A percentile compares a stretch with the other conserved stretches of the same genome.
Evolutionary conservation across 23 red algal genomes (phyloP).

Genomic region (Gracilaria gracilis): DNA sequence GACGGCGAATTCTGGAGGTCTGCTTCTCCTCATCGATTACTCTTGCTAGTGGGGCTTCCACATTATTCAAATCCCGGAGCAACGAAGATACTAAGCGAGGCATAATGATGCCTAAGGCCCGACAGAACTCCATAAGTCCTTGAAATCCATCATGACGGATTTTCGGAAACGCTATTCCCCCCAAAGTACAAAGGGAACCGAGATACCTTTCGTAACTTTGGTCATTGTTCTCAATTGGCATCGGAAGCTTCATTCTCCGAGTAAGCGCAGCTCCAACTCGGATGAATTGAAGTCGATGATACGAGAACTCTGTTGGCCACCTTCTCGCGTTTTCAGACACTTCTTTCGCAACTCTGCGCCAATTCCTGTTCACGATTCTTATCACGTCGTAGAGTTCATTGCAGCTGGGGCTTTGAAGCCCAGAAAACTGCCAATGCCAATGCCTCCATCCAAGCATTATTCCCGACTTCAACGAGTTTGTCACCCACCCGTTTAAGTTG

Average conservation of each 20-base stretch:
- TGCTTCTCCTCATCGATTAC: not conserved
- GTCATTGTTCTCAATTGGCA: not conserved
- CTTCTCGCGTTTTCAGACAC: not conserved
- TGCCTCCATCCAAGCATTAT: slow-evolving; percentile 20
- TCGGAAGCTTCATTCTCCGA: slow-evolving; percentile 19
- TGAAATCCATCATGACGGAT: slow-evolving; percentile 19
- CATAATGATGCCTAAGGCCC: not conserved
- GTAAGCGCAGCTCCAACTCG: not conserved
- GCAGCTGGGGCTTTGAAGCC: not conserved
- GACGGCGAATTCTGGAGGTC: not conserved
- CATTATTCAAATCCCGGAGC: slow-evolving; percentile 1
- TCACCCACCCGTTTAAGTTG: not conserved
- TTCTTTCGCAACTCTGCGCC: not conserved
- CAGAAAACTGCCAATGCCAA: not conserved
- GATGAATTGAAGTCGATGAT: slow-evolving; percentile 4
- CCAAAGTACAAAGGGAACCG: not conserved
- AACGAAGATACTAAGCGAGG: not conserved
- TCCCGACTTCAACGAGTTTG: not conserved
- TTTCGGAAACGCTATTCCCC: slow-evolving; percentile 1
- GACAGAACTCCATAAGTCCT: slow-evolving; percentile 7
- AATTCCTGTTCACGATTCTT: not conserved
- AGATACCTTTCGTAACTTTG: not conserved
- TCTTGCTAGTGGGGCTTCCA: not conserved
- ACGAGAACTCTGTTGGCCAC: slow-evolving; percentile 10
- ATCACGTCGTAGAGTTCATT: not conserved